Percentiles rank a stretch among this genome's conserved stretches.
These are phyloP conservation scores for Micractinium sp. DNA, from an alignment of 139 green algal genomes.

Conservation along the genomic window DNA sequence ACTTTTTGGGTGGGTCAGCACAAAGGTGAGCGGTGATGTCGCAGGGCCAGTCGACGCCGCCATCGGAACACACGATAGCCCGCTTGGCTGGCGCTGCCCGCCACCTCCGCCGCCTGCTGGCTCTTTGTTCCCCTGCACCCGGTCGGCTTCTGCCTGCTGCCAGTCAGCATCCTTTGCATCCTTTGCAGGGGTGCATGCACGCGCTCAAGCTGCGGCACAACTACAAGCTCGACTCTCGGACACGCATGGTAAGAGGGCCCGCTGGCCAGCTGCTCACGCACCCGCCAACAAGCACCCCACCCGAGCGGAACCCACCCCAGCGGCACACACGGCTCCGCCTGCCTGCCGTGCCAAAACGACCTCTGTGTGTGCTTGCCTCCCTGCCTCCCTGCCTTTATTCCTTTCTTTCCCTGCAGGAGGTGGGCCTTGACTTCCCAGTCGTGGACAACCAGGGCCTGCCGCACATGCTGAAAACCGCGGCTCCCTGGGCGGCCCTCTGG, in stretches of 20 bases:
- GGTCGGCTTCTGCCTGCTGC: too few species aligned
- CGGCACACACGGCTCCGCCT: too few species aligned
- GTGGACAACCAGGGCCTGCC: neutral
- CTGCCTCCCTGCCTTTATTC: neutral
- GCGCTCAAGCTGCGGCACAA: constrained; percentile 23
- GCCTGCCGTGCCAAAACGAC: too few species aligned
- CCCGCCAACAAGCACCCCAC: too few species aligned
- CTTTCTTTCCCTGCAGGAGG: neutral
- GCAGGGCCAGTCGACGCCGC: too few species aligned
- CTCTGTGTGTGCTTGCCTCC: too few species aligned
- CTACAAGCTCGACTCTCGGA: constrained; percentile 3
- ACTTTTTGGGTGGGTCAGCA: neutral
- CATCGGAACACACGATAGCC: neutral
- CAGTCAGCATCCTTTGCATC: too few species aligned
- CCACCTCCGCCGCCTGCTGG: neutral
- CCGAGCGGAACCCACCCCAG: too few species aligned
- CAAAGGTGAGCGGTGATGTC: neutral
- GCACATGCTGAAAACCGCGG: neutral
- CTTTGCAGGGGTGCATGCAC: constrained; percentile 15
- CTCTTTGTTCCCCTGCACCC: neutral
- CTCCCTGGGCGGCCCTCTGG: constrained; percentile 9
- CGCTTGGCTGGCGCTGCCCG: too few species aligned
- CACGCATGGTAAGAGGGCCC: neutral
- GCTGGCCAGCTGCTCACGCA: neutral
- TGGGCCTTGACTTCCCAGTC: constrained; percentile 5